phyloP scores from a whole-genome alignment of 208 protist genomes.

The Leishmania lainsoni region DNA sequence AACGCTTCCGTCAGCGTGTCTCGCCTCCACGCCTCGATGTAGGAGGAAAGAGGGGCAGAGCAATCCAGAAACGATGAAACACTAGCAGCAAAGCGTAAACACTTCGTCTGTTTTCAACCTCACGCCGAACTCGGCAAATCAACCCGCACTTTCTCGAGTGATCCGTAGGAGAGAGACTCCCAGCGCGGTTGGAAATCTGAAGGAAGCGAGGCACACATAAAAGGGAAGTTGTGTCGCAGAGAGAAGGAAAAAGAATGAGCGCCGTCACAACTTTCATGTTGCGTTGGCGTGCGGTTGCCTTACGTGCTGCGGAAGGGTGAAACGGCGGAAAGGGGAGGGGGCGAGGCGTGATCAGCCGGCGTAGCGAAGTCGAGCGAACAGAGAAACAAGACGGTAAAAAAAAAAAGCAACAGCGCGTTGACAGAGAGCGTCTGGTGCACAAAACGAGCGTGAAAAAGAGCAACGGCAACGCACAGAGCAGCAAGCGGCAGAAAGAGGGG shows the following conservation, averaged over 20 bases:
- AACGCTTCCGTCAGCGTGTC: background rate
- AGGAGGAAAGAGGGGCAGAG: background rate
- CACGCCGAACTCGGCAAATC: background rate
- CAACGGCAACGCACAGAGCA: background rate
- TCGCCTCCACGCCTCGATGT: background rate
- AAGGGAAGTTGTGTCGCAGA: background rate
- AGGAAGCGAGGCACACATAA: background rate
- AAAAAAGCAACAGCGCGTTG: background rate
- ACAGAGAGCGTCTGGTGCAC: background rate
- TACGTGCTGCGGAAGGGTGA: background rate
- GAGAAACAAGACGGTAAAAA: background rate
- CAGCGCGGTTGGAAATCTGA: background rate
- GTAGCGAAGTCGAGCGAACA: background rate
- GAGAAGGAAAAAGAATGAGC: background rate
- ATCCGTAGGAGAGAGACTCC: background rate
- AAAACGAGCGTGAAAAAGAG: background rate
- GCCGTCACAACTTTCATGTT: background rate
- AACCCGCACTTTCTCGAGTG: background rate
- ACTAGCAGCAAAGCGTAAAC: background rate
- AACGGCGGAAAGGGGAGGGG: background rate
- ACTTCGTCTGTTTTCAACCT: background rate
- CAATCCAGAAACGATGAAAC: background rate
- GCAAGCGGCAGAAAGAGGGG: background rate
- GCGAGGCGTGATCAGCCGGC: no score
- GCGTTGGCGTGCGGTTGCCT: background rate